phyloP scores from a whole-genome alignment of 306 rosid species.

The Cicer bijugum region DNA sequence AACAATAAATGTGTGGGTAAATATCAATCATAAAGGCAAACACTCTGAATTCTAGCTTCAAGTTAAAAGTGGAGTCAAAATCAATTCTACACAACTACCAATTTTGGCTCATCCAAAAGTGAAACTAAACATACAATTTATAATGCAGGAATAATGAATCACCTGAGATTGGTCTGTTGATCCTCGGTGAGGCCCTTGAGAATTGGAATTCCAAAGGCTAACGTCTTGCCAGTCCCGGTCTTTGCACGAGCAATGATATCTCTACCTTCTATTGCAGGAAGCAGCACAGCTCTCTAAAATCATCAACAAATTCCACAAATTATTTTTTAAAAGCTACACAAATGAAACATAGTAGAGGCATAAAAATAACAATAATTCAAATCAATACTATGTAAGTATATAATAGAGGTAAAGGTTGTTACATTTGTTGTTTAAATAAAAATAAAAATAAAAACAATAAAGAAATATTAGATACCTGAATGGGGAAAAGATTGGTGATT shows the following conservation, averaged over 20 bases:
- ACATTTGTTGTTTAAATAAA: too few species aligned
- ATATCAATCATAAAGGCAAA: too few species aligned
- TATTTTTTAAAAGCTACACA: too few species aligned
- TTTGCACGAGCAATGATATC: constrained; percentile 93
- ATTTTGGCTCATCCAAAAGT: too few species aligned
- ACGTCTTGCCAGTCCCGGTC: constrained; percentile 96
- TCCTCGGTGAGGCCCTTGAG: constrained; percentile 69
- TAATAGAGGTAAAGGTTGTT: too few species aligned
- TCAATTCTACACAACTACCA: too few species aligned
- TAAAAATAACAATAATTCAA: background rate
- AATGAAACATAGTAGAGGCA: background rate
- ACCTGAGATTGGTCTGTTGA: constrained; percentile 60
- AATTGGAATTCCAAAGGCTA: constrained; percentile 92
- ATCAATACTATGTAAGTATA: too few species aligned
- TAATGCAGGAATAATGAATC: background rate
- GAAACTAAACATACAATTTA: background rate
- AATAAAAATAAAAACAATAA: too few species aligned
- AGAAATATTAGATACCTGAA: constrained; percentile 55
- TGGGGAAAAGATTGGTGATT: constrained; percentile 80
- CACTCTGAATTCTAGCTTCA: too few species aligned
- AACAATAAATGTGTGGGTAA: too few species aligned
- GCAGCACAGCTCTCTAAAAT: constrained; percentile 80
- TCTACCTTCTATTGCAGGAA: constrained; percentile 85
- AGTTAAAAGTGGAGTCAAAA: too few species aligned
- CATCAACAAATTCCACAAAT: too few species aligned